Conservation (phyloP, 2,329 filamentous ascomycete species). For the Epichloe coenophiala region DNA sequence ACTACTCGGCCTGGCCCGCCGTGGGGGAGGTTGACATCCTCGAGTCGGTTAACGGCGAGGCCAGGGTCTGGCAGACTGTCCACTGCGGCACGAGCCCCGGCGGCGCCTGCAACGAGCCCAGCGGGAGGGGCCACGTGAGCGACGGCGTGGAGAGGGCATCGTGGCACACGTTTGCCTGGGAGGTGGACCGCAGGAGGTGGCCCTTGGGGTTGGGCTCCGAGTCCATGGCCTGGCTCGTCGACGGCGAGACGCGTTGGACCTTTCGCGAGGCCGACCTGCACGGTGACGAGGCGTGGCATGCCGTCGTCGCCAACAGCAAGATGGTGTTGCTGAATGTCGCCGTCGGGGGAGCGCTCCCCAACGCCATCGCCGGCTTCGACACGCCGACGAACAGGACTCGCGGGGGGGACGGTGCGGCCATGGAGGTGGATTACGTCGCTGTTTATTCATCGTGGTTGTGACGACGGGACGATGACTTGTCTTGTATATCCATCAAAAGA, state of each 20-base stretch:
- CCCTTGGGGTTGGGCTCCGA: constrained; percentile 9
- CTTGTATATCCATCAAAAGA: too few relatives aligned
- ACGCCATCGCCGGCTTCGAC: constrained; percentile 17
- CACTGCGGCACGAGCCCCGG: constrained; percentile 28
- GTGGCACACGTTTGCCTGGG: constrained; percentile 20
- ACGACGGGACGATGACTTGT: not conserved
- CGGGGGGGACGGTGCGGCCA: constrained; percentile 18
- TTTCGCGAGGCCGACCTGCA: constrained; percentile 16
- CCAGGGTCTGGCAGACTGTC: constrained; percentile 21
- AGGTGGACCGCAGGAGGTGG: constrained; percentile 16
- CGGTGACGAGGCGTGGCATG: constrained; percentile 14
- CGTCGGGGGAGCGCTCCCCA: constrained; percentile 24
- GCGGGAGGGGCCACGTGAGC: constrained; percentile 16
- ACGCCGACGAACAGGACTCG: constrained; percentile 21
- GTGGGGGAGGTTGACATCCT: constrained; percentile 32
- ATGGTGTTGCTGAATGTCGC: constrained; percentile 28
- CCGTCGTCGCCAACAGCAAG: constrained; percentile 16
- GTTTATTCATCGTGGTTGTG: constrained; percentile 12
- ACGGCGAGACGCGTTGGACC: constrained; percentile 16
- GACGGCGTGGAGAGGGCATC: constrained; percentile 13
- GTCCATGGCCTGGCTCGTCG: constrained; percentile 22
- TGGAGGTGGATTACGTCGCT: constrained; percentile 28
- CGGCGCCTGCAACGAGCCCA: constrained; percentile 28
- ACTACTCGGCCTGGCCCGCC: constrained; percentile 27
- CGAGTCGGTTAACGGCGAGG: constrained; percentile 27